Percentiles rank a stretch among this genome's conserved stretches.
Evolutionary conservation across 2,329 filamentous ascomycete species (phyloP).

Genomic region (Aspergillus transmontanensis): DNA sequence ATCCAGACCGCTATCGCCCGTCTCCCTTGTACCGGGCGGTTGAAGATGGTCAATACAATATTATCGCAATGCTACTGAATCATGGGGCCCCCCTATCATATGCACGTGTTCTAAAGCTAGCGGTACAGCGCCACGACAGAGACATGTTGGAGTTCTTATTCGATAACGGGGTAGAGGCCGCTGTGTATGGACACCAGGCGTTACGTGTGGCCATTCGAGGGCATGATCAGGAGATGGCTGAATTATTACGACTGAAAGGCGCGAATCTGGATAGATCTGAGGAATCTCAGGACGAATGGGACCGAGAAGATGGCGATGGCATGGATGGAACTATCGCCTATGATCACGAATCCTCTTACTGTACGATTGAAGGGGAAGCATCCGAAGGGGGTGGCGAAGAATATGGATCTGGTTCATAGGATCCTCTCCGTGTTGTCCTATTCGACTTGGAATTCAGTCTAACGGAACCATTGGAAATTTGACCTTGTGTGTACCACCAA

Average conservation of each 20-base stretch:
- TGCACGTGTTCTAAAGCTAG: neutral
- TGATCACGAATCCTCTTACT: too few species aligned
- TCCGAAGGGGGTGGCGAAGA: too few species aligned
- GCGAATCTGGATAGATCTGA: neutral
- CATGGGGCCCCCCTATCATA: neutral
- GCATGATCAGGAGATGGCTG: neutral
- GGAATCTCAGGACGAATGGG: neutral
- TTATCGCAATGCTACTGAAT: neutral
- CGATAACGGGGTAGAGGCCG: neutral
- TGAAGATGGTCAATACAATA: neutral
- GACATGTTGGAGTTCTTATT: neutral
- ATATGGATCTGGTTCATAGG: too few species aligned
- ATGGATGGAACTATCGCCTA: neutral
- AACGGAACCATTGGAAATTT: too few species aligned
- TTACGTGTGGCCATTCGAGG: neutral
- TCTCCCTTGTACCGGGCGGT: slow-evolving; percentile 3
- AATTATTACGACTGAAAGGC: neutral
- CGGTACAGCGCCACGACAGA: neutral
- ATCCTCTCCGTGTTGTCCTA: too few species aligned
- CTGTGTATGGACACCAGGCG: neutral
- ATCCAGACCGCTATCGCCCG: neutral
- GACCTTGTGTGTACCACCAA: too few species aligned
- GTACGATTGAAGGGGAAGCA: too few species aligned
- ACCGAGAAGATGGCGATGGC: neutral
- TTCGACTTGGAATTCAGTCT: too few species aligned